Percentiles rank a stretch among this genome's conserved stretches.
These are phyloP conservation scores for Russula ochroleuca DNA, from an alignment of 768 basidiomycete species.

Conservation along the genomic window DNA sequence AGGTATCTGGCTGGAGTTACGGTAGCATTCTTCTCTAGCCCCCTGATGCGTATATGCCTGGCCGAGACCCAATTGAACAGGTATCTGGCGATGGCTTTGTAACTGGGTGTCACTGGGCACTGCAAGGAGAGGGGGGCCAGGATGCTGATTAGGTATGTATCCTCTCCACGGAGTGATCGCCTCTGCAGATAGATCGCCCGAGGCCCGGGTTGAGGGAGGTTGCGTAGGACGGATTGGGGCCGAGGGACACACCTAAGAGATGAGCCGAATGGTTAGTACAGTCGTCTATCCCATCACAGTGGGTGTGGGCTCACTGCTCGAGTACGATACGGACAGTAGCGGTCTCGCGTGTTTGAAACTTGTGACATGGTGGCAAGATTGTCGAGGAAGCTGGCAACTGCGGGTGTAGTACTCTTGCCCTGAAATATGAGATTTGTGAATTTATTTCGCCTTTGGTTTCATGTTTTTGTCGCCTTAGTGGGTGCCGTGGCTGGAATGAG, in stretches of 20 bases:
- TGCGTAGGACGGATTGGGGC: too few species aligned
- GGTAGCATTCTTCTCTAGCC: too few species aligned
- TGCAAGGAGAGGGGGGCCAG: background rate
- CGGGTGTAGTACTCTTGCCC: too few species aligned
- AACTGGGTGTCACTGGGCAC: background rate
- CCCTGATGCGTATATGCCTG: too few species aligned
- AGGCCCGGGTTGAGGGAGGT: too few species aligned
- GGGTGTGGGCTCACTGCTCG: background rate
- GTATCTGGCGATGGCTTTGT: background rate
- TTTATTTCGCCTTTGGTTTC: too few species aligned
- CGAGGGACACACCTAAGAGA: background rate
- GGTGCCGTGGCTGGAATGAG: too few species aligned
- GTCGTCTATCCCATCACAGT: background rate
- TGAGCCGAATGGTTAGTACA: background rate
- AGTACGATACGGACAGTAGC: background rate
- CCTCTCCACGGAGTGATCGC: background rate
- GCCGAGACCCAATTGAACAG: background rate
- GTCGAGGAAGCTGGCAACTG: background rate
- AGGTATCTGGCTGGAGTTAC: background rate
- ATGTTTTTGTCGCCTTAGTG: too few species aligned
- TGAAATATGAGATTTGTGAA: too few species aligned
- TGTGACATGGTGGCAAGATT: background rate
- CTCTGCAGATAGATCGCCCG: background rate
- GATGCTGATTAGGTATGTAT: background rate
- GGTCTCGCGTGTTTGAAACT: background rate